Evolutionary conservation across 768 basidiomycete species (phyloP).

Genomic region (Naganishia onofrii): DNA sequence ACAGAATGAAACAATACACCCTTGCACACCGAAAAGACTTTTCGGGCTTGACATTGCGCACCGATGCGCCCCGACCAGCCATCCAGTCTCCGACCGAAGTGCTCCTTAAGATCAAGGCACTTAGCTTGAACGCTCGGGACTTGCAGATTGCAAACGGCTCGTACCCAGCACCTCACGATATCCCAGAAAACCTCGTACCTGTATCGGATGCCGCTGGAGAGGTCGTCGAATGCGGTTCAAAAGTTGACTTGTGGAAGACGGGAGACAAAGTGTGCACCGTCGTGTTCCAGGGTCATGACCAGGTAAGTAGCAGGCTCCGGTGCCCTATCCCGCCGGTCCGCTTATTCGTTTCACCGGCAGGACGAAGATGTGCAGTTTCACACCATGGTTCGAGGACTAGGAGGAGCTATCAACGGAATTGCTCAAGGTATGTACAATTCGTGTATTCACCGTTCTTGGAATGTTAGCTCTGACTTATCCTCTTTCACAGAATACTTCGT

Average conservation of each 20-base stretch:
- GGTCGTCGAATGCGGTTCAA: conserved; percentile 40
- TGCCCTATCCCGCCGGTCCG: too few species aligned
- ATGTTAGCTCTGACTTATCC: not conserved
- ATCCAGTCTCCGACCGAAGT: conserved; percentile 32
- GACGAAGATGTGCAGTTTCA: conserved; percentile 42
- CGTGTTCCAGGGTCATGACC: conserved; percentile 43
- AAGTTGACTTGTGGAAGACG: conserved; percentile 42
- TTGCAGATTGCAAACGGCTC: conserved; percentile 44
- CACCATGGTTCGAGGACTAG: conserved; percentile 38
- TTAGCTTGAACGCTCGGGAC: conserved; percentile 49
- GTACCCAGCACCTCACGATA: conserved; percentile 46
- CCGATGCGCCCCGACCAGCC: not conserved
- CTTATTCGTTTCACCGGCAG: conserved; percentile 13
- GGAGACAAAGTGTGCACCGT: conserved; percentile 42
- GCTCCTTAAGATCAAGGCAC: conserved; percentile 45
- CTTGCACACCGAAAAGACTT: conserved; percentile 27
- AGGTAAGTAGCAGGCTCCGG: conserved; percentile 30
- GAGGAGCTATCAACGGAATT: conserved; percentile 44
- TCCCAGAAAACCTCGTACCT: conserved; percentile 41
- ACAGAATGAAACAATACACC: conserved; percentile 19
- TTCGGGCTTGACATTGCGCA: conserved; percentile 20
- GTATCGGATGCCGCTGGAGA: conserved; percentile 40
- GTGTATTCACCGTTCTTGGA: not conserved
- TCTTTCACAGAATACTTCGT: conserved; percentile 41
- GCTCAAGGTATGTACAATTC: conserved; percentile 26